phyloP scores from a whole-genome alignment of 768 basidiomycete genomes.

The Lyophyllum atratum region DNA sequence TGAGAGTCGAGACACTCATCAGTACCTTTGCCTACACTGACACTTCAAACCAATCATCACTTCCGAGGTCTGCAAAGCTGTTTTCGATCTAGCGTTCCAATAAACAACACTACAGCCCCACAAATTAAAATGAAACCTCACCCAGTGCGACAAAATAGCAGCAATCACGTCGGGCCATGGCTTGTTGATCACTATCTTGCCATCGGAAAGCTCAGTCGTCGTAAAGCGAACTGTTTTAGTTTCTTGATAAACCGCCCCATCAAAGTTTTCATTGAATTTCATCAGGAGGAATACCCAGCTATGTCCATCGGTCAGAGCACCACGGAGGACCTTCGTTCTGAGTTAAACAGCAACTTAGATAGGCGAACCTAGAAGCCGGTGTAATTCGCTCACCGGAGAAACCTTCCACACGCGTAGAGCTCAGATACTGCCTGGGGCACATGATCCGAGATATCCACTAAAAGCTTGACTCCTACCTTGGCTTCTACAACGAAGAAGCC shows the following conservation, averaged over 20 bases:
- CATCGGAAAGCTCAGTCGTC: neutral
- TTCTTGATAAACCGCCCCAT: constrained; percentile 17
- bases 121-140: neutral
- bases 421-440: constrained; percentile 21
- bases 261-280: constrained; percentile 14
- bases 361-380: neutral
- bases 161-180: constrained; percentile 14
- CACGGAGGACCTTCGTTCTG: constrained; percentile 18
- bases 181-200: neutral
- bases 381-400: constrained; percentile 12
- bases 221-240: constrained; percentile 7
- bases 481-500: constrained; percentile 20
- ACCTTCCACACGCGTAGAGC: constrained; percentile 18
- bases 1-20: no score
- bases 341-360: neutral
- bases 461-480: constrained; percentile 8
- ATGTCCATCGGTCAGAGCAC: constrained; percentile 19
- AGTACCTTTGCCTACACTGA: no score
- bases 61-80: neutral
- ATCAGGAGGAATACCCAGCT: constrained; percentile 23
- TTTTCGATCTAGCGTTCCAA: neutral
- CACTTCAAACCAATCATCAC: neutral
- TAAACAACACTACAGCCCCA: neutral
- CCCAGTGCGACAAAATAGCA: constrained; percentile 19
- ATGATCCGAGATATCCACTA: neutral